Evolutionary conservation across 108 stramenopile species (phyloP).

Genomic region (Bacterosira constricta): DNA sequence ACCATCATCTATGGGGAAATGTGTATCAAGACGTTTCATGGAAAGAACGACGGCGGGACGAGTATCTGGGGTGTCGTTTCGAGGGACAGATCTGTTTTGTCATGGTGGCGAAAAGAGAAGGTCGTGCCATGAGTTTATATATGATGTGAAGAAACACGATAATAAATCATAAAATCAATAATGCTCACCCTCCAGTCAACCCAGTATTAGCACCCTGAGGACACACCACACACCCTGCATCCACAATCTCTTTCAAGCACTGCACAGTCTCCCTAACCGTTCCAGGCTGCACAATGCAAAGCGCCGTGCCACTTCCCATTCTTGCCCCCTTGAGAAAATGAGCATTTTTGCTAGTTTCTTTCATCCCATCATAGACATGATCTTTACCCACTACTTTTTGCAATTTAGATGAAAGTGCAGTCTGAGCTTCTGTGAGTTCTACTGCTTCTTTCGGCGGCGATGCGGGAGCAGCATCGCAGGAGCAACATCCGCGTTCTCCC

Average conservation of each 20-base stretch:
- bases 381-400: slow-evolving; percentile 66
- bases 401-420: slow-evolving; percentile 46
- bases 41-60: slow-evolving; percentile 74
- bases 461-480: slow-evolving; percentile 20
- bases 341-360: slow-evolving; percentile 41
- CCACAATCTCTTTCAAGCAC: slow-evolving; percentile 64
- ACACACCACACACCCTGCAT: slow-evolving; percentile 63
- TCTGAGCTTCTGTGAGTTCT: slow-evolving; percentile 59
- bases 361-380: slow-evolving; percentile 60
- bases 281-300: slow-evolving; percentile 74
- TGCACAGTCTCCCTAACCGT: slow-evolving; percentile 61
- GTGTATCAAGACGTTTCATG: slow-evolving; percentile 70
- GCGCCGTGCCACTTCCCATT: slow-evolving; percentile 59
- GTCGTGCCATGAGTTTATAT: background rate
- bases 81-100: slow-evolving; percentile 59
- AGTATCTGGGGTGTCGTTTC: slow-evolving; percentile 41
- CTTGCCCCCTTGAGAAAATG: slow-evolving; percentile 74
- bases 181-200: slow-evolving; percentile 72
- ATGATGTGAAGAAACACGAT: background rate
- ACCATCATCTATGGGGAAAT: slow-evolving; percentile 84
- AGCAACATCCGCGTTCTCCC: slow-evolving; percentile 51
- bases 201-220: slow-evolving; percentile 83
- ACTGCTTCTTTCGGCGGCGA: background rate
- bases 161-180: background rate
- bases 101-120: background rate